Base-by-base conservation (phyloP, 305 asterid genomes). In the Fraxinus xanthoxyloides region DNA sequence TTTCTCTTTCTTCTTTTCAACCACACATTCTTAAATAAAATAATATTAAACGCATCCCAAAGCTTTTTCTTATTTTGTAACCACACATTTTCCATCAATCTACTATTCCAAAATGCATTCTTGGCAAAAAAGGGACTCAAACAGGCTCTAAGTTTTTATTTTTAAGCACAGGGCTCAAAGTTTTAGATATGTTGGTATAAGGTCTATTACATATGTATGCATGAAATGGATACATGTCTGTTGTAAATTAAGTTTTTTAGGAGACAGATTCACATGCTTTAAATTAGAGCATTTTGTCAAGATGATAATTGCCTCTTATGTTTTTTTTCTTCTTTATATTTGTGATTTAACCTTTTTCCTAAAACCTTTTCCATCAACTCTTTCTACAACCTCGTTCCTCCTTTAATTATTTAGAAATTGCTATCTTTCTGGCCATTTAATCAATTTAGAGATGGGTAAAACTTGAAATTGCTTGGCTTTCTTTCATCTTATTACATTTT, bases 401-500 rank as follows among this genome's bases (percentile, higher is more conserved):
- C 75, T 65, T 56, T 19, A 73, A 48, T 78, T 77, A 40, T 78
- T 63, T 69, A 51, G 61, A 23, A 12, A 8, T 7, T 73, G 17
- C 34, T 78, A 31, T 74, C 30, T 38, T 43, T 59, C 56, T 72
- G n/a, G 43, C 23, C 31, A 36, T 24, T 72, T 67, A 67, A 12
- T 28, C 36, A 38, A 46, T 59, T 19, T 19, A 10, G 46, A 63
- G 28, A 69, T 76, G 48, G 72, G 36, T 34, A 19, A 24, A 7
- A 28, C 72, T 24, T 24, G 19, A 65, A 26, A 28, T 65, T 2
- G 26, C 40, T 31, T 10, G 21, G 21, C 26, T 65, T n/a, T 70
- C 78, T 35, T 78, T 78, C 40, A 36, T 56, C 75, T 81, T 24
- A 36, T 75, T 24, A 46, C 56, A 28, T n/a, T 59, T 51, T 36